These are phyloP conservation scores for Fusarium humuli DNA, from an alignment of 2,329 filamentous ascomycete genomes.

Conservation along the genomic window DNA sequence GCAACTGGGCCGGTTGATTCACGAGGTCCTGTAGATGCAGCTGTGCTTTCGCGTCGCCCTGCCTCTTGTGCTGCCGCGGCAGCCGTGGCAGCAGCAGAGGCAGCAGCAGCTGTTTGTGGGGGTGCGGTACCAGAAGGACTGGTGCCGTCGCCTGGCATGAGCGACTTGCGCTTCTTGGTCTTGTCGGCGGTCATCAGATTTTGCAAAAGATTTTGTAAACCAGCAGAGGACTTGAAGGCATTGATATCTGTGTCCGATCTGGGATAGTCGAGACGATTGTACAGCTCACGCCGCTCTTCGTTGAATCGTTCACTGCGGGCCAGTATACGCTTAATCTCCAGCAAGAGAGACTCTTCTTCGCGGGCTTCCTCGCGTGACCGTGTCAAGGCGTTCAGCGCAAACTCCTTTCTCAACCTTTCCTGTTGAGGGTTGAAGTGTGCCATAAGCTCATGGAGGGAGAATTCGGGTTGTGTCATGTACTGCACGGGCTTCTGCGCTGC, in stretches of 20 bases:
- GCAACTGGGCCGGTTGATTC: slow-evolving; percentile 51
- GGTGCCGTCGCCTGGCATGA: slow-evolving; percentile 69
- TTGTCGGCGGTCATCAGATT: slow-evolving; percentile 87
- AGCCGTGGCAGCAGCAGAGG: slow-evolving; percentile 29
- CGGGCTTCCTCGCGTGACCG: slow-evolving; percentile 88
- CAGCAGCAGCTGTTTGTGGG: slow-evolving; percentile 42
- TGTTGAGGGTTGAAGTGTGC: slow-evolving; percentile 84
- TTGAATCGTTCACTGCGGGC: slow-evolving; percentile 87
- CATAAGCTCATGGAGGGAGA: slow-evolving; percentile 85
- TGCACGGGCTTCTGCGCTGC: slow-evolving; percentile 81
- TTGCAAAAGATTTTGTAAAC: slow-evolving; percentile 82
- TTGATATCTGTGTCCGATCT: slow-evolving; percentile 75
- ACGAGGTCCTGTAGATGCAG: slow-evolving; percentile 56
- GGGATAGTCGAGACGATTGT: slow-evolving; percentile 87
- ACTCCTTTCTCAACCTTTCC: slow-evolving; percentile 84
- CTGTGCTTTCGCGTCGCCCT: slow-evolving; percentile 65
- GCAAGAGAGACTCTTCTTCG: slow-evolving; percentile 89
- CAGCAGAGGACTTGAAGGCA: slow-evolving; percentile 83
- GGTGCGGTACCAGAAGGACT: slow-evolving; percentile 58
- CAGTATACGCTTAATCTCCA: slow-evolving; percentile 92
- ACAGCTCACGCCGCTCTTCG: slow-evolving; percentile 87
- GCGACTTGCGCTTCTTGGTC: slow-evolving; percentile 85
- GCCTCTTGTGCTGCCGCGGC: slow-evolving; percentile 51
- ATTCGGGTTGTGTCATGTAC: slow-evolving; percentile 89
- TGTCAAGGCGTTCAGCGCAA: slow-evolving; percentile 82